Percentiles rank a stretch among this genome's conserved stretches.
Conservation (phyloP, 176 grass and related monocot species). For the Zea luxurians region DNA sequence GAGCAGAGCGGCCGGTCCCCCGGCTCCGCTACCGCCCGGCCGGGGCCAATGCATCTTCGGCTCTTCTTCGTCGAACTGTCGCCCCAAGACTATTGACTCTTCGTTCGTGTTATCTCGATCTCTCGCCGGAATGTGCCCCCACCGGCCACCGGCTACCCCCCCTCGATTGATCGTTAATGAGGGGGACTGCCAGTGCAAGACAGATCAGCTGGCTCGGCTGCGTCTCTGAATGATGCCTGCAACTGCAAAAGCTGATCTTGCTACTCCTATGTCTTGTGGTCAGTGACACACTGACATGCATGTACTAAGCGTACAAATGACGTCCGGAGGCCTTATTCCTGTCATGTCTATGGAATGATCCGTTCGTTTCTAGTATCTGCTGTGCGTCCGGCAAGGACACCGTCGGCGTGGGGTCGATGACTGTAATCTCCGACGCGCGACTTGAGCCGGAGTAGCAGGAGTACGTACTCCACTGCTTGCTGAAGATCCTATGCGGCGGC, state of each 20-base stretch:
- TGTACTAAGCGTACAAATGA: background rate
- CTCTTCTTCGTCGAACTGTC: background rate
- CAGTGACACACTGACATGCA: too few relatives aligned
- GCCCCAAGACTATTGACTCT: background rate
- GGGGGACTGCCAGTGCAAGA: conserved; percentile 17
- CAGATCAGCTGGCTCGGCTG: conserved; percentile 19
- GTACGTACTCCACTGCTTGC: too few relatives aligned
- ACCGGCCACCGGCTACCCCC: too few relatives aligned
- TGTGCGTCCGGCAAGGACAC: background rate
- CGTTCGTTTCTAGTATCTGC: background rate
- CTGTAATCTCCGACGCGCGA: background rate
- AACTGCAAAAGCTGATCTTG: too few relatives aligned
- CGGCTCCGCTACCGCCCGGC: too few relatives aligned
- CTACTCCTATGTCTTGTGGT: too few relatives aligned
- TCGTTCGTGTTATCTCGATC: background rate
- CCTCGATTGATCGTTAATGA: background rate
- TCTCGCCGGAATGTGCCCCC: background rate
- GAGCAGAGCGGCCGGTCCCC: background rate
- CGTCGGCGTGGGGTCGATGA: background rate
- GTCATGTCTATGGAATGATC: too few relatives aligned
- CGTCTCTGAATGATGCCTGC: background rate
- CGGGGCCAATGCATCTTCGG: too few relatives aligned
- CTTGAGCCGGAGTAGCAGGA: background rate
- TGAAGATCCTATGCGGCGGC: too few relatives aligned
- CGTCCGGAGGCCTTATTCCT: background rate